phyloP scores from a whole-genome alignment of 129 eudicot genomes.

The Centella asiatica region DNA sequence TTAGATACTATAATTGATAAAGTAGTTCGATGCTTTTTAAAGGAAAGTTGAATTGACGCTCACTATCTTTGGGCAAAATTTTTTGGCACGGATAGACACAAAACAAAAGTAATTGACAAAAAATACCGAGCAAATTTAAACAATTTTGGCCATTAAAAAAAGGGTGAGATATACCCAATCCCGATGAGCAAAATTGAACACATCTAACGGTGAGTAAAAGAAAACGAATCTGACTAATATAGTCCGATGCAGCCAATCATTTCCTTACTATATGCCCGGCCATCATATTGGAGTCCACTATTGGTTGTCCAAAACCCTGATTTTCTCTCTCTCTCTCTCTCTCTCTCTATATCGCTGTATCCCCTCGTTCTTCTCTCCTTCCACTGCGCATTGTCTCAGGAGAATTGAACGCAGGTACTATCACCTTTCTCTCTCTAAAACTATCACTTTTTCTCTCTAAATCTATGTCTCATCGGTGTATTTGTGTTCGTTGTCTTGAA shows the following conservation, averaged over 20 bases:
- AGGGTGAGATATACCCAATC: too few relatives aligned
- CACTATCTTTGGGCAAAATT: too few relatives aligned
- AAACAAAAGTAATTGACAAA: too few relatives aligned
- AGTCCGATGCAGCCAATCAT: background rate
- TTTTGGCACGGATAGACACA: too few relatives aligned
- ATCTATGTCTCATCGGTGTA: background rate
- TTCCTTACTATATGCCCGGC: background rate
- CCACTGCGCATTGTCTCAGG: constrained; percentile 13
- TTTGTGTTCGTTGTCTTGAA: background rate
- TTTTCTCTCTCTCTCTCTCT: background rate
- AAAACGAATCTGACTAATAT: too few relatives aligned
- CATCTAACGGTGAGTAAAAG: background rate
- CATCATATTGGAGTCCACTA: background rate
- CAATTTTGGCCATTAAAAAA: too few relatives aligned
- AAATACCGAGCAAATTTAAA: too few relatives aligned
- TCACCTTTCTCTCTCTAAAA: background rate
- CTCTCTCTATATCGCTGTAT: too few relatives aligned
- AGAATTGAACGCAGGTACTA: constrained; percentile 13
- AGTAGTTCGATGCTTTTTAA: too few relatives aligned
- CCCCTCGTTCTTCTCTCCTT: background rate
- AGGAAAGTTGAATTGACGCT: too few relatives aligned
- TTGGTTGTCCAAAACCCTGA: background rate
- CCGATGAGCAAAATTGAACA: background rate
- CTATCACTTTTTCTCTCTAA: background rate
- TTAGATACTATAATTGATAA: too few relatives aligned